Percentiles rank a stretch among this genome's conserved stretches.
Evolutionary conservation across 257 asterid genomes (phyloP).

Genomic region (Handroanthus guayacan): DNA sequence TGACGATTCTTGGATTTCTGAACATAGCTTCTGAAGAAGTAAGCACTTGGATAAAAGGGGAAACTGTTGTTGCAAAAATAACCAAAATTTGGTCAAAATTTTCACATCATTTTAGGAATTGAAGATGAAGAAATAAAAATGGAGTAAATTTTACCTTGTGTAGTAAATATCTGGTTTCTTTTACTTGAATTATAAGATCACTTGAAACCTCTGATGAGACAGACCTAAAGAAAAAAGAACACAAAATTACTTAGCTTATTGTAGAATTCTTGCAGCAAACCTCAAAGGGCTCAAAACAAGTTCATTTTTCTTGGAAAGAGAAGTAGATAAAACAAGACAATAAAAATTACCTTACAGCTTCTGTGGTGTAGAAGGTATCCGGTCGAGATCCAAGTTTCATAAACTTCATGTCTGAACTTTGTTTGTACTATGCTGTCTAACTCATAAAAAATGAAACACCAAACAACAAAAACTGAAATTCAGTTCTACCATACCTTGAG

Average conservation of each 20-base stretch:
- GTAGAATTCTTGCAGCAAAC: conserved; percentile 8
- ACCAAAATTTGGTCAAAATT: not conserved
- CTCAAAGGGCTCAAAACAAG: not conserved
- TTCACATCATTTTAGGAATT: too few species aligned
- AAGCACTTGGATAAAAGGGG: conserved; percentile 87
- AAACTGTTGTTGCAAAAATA: conserved; percentile 56
- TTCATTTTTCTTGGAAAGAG: conserved; percentile 9
- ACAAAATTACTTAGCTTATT: not conserved
- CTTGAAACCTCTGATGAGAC: conserved; percentile 87
- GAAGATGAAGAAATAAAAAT: too few species aligned
- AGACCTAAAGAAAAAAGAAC: conserved; percentile 58
- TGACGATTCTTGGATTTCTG: conserved; percentile 64
- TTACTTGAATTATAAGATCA: conserved; percentile 82
- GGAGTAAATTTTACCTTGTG: conserved; percentile 93
- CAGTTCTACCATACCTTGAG: conserved; percentile 34
- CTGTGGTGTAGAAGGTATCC: conserved; percentile 77
- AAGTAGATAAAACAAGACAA: not conserved
- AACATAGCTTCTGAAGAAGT: conserved; percentile 69
- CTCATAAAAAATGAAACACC: conserved; percentile 43
- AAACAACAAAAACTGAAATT: conserved; percentile 4
- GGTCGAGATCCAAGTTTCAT: conserved; percentile 92
- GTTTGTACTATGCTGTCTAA: conserved; percentile 15
- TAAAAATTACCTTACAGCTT: conserved; percentile 66
- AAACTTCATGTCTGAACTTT: conserved; percentile 69
- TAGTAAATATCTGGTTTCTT: conserved; percentile 78